A percentile compares a stretch with the other conserved stretches of the same genome.
Conservation (phyloP, 495 filamentous ascomycete species). For the Schizothecium vesticola region DNA sequence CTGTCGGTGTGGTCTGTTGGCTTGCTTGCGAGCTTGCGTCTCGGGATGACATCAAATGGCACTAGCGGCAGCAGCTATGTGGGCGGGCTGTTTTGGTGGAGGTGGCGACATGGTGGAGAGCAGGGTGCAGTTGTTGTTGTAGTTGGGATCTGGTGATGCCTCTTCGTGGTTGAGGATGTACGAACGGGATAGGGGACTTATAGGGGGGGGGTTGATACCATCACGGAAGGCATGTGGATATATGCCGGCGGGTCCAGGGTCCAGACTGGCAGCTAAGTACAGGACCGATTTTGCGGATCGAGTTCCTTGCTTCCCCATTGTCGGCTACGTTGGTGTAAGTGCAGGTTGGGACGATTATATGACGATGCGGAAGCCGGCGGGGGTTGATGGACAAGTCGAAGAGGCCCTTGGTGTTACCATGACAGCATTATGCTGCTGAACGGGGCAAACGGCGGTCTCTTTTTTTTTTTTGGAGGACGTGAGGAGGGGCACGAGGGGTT, state of each 20-base stretch:
- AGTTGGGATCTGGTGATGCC: no score
- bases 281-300: background rate
- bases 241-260: background rate
- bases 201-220: no score
- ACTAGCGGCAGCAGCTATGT: background rate
- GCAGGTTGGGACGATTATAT: background rate
- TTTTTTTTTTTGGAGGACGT: background rate
- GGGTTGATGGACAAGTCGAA: background rate
- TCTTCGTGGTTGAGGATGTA: background rate
- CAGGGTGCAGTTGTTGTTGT: background rate
- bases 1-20: background rate
- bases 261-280: background rate
- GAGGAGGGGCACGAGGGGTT: background rate
- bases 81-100: background rate
- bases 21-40: background rate
- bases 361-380: background rate
- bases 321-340: background rate
- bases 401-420: background rate
- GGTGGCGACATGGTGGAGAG: background rate
- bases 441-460: background rate
- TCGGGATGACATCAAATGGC: background rate
- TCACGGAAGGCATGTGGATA: background rate
- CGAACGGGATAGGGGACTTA: no score
- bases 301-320: background rate
- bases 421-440: background rate